Percentiles rank a stretch among this genome's conserved stretches.
Evolutionary conservation across 495 filamentous ascomycete genomes (phyloP).

Genomic region (Aspergillus biplanus): DNA sequence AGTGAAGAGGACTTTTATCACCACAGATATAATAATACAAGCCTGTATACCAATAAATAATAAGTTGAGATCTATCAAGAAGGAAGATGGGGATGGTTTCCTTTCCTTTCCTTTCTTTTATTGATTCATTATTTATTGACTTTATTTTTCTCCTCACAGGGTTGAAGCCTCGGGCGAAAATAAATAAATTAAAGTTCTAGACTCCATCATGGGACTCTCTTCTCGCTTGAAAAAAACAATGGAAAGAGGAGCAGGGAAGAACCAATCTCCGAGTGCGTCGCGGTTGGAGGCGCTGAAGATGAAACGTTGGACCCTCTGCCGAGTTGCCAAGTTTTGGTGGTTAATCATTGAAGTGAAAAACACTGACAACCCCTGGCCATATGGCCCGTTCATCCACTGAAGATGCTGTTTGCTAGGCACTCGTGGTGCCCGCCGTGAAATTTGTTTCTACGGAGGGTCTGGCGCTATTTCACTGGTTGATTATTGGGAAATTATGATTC

Average conservation of each 20-base stretch:
- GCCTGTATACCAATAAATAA: too few species aligned
- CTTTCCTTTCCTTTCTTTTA: too few species aligned
- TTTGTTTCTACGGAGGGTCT: neutral
- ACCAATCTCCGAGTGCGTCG: constrained; percentile 20
- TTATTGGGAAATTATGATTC: neutral
- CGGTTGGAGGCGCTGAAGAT: constrained; percentile 12
- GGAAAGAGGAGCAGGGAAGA: neutral
- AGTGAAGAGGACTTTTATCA: too few species aligned
- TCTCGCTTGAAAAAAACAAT: neutral
- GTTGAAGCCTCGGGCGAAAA: too few species aligned
- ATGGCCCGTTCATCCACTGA: constrained; percentile 12
- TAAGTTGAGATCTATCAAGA: too few species aligned
- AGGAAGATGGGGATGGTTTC: too few species aligned
- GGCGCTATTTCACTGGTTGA: neutral
- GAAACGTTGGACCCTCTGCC: constrained; percentile 29
- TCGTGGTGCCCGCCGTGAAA: neutral
- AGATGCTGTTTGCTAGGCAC: neutral
- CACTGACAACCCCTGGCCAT: constrained; percentile 10
- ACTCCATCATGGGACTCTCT: too few species aligned
- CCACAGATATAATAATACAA: too few species aligned
- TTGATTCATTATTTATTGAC: too few species aligned
- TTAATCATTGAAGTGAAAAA: constrained; percentile 20
- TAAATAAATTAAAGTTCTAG: too few species aligned
- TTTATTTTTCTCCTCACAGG: too few species aligned
- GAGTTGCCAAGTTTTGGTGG: constrained; percentile 33